Percentiles rank a stretch among this genome's conserved stretches.
Conservation (phyloP, 2,329 filamentous ascomycete species). For the Tolypocladium amazonense region DNA sequence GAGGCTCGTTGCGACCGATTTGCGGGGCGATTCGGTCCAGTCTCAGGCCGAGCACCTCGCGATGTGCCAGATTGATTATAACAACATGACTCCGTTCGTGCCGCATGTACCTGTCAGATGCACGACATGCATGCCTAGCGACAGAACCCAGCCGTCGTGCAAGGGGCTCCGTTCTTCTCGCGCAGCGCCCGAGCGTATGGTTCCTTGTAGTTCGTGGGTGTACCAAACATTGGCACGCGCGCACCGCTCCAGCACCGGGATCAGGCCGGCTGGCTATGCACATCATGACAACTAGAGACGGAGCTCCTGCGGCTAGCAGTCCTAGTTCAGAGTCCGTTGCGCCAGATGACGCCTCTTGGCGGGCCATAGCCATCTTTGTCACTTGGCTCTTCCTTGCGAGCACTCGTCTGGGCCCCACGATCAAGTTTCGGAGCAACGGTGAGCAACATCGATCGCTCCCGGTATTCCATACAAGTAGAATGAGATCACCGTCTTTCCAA, state of each 20-base stretch:
- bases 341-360: neutral
- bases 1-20: neutral
- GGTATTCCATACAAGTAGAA: neutral
- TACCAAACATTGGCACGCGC: neutral
- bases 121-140: neutral
- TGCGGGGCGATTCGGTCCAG: neutral
- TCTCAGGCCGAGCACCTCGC: neutral
- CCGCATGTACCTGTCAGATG: neutral
- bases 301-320: neutral
- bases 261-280: neutral
- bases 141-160: neutral
- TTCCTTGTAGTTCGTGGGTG: neutral
- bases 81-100: neutral
- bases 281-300: neutral
- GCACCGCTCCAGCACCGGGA: neutral
- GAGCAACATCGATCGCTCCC: neutral
- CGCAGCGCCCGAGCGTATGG: neutral
- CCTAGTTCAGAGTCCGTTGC: neutral
- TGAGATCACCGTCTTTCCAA: neutral
- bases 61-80: neutral
- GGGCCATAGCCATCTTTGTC: no score
- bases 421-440: neutral
- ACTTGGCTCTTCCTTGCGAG: neutral
- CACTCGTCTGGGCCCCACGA: neutral
- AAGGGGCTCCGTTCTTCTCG: neutral